Evolutionary conservation across 23 red algal genomes (phyloP), one percentile per base, ranked within the genome.

Genomic region (Porphyridium purpureum): DNA sequence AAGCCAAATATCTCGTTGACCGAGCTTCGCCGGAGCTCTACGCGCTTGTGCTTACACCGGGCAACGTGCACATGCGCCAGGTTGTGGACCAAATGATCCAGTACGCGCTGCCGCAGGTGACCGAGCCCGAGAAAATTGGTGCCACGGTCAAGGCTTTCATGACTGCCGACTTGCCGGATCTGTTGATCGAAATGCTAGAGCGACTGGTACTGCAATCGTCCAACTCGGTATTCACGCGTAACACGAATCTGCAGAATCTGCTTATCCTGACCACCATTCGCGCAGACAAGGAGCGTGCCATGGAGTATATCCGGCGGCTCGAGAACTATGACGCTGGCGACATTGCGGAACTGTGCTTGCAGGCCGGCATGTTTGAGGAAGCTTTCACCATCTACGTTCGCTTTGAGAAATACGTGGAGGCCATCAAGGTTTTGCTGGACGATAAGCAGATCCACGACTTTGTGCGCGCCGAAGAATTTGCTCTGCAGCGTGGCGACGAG

Each of bases 121-220:
- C 60, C 17, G 76, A 80, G 7, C 64, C 90, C 2, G 76, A 85
- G 30, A 84, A 86, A 52, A 75, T 86, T 23, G 74, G 69, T 0
- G 80, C 64, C 11, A 69, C 90, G 20, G 81, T 98, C 2, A 86
- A 85, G 28, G 90, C 90, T n/a, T 85, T 98, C 52, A 86, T 98
- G 80, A 67, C 66, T 4, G 90, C 90, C 0, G 78, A 83, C 22
- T 51, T 98, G 64, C 90, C 79, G 24, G 75, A 71, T 21, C 74
- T 79, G 49, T 71, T 98, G 15, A 83, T 98, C 46, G 80, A 98
- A 34, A 66, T 98, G 72, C 62, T 98, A 24, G 90, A 86, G 66
- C 85, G 86, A 47, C 69, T 98, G 44, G 81, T 86, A 4, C 62
- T 98, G 4, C 72, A 86, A 40, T 73, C 80, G 11, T 66, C 62